Evolutionary conservation across 345 rosid species (phyloP), one percentile per base, ranked within the genome.

Genomic region (Aethionema arabicum): DNA sequence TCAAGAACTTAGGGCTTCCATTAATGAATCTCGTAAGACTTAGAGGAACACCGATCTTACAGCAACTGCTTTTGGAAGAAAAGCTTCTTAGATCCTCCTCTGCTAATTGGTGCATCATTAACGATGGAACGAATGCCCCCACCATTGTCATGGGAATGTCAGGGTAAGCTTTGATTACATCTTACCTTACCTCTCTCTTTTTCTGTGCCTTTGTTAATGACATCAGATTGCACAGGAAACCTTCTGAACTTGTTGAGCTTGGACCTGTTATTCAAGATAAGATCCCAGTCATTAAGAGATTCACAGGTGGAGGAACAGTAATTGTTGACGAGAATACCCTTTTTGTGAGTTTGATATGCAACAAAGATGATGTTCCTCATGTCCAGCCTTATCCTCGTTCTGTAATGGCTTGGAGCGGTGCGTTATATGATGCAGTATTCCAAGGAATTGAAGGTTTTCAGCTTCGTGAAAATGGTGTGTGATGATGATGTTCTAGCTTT

Each of bases 241-340:
- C 90, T 68, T 72, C 82, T 38, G 85, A 91, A 65, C 90, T 91
- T 59, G 64, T 88, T 61, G 85, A 88, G 72, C 64, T 80, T 74
- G 74, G 66, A 49, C 61, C 79, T 32, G 86, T 91, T 31, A 66
- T 83, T 39, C 81, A 41, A 63, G 85, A 88, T 68, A 56, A 63
- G 66, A 52, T 88, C 60, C 90, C 92, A 41, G 92, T 88, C 9
- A 82, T 88, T 52, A 86, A 76, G 75, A 74, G 98, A 68, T 88
- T 88, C 59, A 83, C 82, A 0, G 96, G 96, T 50, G 96, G 96
- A 67, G 98, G 98, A 63, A 91, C 98, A 51, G 98, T 91, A 69
- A 57, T 83, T 56, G 98, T 85, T 61, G 98, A 86, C 35, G 4
- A 51, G 0, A 86, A 72, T 57, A 91, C 90, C 39, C 14, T 91